Base-by-base conservation (phyloP, 352 stramenopile genomes). In the Globisporangium barbulae region DNA sequence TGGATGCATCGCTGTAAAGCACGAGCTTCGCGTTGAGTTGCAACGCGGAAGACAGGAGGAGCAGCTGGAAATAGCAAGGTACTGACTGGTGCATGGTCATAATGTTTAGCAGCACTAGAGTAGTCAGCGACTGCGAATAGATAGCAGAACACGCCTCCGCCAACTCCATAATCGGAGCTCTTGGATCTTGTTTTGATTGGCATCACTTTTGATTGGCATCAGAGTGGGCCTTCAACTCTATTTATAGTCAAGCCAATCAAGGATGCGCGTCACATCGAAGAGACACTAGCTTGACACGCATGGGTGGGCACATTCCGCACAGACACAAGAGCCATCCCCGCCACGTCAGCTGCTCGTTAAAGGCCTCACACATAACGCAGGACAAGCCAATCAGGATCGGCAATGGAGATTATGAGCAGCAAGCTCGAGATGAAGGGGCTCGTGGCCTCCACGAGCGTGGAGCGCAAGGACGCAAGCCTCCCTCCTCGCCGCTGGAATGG, bases 401-500 rank as follows among this genome's bases (percentile, higher is more conserved):
- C n/a, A 6, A 74, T 79, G 70, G 67, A 76, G 58, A 65, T 75
- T 19, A 53, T 72, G 28, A 76, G 70, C 52, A 75, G 53, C 41
- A 74, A 50, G 33, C 17, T 58, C 42, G 44, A 66, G 28, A 50
- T 39, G 62, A 63, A 63, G 8, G 55, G 47, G 10, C 45, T 59
- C 54, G 54, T 57, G n/a, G 39, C 42, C 19, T 61, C 61, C 7
- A 37, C 42, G 52, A 30, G 47, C 13, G 47, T 78, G 3, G 66
- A 70, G 25, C 31, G 63, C 1, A 71, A 72, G 45, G 52, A 65
- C 31, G 60, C 55, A 5, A 54, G 22, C 15, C 39, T 7, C 7
- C 6, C 37, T 13, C 57, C 63, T n/a, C 61, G 67, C 4, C 68
- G 56, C 56, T 85, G 68, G 73, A 85, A 76, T 49, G 57, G 19